These are phyloP conservation scores for Scheffersomyces parashehatae DNA, from an alignment of 1,139 yeast species.

Conservation along the genomic window DNA sequence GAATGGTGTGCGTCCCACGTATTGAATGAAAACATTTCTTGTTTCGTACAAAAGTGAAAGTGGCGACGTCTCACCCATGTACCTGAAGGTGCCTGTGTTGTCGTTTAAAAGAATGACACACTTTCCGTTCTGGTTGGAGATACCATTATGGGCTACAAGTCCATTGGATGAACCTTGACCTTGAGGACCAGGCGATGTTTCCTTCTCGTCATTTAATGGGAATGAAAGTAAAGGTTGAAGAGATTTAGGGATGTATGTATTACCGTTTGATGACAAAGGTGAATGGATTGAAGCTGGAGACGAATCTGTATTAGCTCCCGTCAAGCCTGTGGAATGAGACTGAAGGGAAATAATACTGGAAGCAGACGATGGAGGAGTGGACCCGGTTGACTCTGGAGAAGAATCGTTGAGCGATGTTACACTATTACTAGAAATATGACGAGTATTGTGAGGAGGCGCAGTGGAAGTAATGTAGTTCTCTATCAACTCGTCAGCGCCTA, in stretches of 20 bases:
- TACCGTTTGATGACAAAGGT: background rate
- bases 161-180: background rate
- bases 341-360: background rate
- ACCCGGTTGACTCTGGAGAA: background rate
- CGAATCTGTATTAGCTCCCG: background rate
- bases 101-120: conserved; percentile 15
- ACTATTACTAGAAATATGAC: background rate
- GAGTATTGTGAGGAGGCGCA: background rate
- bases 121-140: conserved; percentile 16
- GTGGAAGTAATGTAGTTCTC: background rate
- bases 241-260: conserved; percentile 18
- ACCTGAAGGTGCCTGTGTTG: conserved; percentile 16
- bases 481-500: background rate
- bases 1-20: background rate
- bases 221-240: conserved; percentile 21
- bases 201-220: conserved; percentile 12
- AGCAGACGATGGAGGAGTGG: background rate
- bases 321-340: background rate
- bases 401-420: background rate
- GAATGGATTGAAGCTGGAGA: background rate
- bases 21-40: conserved; percentile 14
- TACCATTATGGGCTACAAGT: conserved; percentile 7
- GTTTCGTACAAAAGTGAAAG: conserved; percentile 18
- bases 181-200: background rate
- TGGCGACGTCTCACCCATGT: conserved; percentile 21